Base-by-base conservation (phyloP, 139 green algal species). In the Pseudopediastrum boryanum region DNA sequence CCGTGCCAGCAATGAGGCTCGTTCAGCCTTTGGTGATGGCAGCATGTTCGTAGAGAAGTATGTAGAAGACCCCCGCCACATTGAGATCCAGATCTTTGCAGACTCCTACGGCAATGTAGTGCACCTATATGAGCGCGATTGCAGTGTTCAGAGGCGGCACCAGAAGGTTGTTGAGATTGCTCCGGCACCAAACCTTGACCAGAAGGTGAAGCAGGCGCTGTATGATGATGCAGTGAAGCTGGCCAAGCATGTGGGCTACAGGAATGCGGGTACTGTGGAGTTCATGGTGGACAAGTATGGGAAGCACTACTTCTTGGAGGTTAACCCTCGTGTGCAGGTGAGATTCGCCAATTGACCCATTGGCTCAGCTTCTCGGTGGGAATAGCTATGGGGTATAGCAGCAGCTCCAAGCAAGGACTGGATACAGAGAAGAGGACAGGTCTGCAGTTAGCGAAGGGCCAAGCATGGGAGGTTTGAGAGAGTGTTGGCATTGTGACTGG, bases 41-140 rank as follows among this genome's bases (percentile, higher is more conserved):
- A 85, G 88, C 76, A 98, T 99, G 92, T 98, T 99, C 71, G 84
- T 98, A 2, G 96, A 99, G 85, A 94, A 95, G 76, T 98, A 93
- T 83, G 89, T 99, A 61, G 91, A 97, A 84, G 87, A 95, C 63
- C 94, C 96, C 25, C 83, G 93, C 31, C 94, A 97, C 84, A 89
- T 93, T 62, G 89, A 93, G 86, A 84, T 93, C 61, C 87, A 98
- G 86, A 95, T 99, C 51, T 78, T 99, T 68, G 96, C 92, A 1
- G 96, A 99, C 85, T 68, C 86, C 46, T 87, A 98, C 64, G 96
- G 96, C 82, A 98, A 98, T 80, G 90, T 96, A 29, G 89, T 99
- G 68, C 95, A 98, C 89, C 84, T 99, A 36, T 95, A 95, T 74
- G 95, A 99, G 82, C 89, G 96, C 36, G 96, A 99, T 78, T 99